Evolutionary conservation across 1,284 basidiomycete genomes (phyloP), one percentile per base, ranked within the genome.

Genomic region (Tilletia setariae): DNA sequence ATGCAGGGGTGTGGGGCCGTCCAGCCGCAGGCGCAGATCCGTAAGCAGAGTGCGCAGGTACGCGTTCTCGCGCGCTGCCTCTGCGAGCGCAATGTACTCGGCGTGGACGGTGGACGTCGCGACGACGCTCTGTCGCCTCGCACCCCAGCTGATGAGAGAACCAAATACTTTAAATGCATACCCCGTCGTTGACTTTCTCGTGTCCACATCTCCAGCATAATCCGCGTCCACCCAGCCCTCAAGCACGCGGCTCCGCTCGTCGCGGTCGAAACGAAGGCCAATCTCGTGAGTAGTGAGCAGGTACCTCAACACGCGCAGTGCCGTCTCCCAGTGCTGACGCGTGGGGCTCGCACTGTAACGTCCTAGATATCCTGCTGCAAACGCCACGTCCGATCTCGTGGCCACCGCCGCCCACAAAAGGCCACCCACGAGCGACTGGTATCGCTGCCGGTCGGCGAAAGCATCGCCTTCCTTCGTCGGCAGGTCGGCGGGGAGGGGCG

Each of bases 181-280:
- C 9, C 51, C 51, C 15, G 51, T n/a, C 9, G 51, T 56, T n/a
- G 51, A 56, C 19, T 23, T 13, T 8, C 51, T 13, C 51, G 25
- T 56, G 25, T 19, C 16, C 8, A 8, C 15, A 21, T 56, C 51
- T 13, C 51, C 51, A 16, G 19, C 51, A 11, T 28, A 56, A 21
- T 56, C 51, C 8, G 51, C 16, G 51, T 56, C 51, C 19, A 19
- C 25, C 51, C 51, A 56, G 15, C 51, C 51, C n/a, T 56, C 19
- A n/a, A 56, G 51, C 25, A 21, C 51, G 9, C 15, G 51, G 9
- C 15, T 23, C 11, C 25, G 15, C 8, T 16, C 11, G 8, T 7
- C 7, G 9, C 51, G 8, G 11, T 21, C 25, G 51, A 56, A 7
- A 8, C 8, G 8, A 13, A 56, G 51, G 25, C 51, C 16, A 8